Conservation (phyloP, 345 rosid genomes). For the Viola odorata region DNA sequence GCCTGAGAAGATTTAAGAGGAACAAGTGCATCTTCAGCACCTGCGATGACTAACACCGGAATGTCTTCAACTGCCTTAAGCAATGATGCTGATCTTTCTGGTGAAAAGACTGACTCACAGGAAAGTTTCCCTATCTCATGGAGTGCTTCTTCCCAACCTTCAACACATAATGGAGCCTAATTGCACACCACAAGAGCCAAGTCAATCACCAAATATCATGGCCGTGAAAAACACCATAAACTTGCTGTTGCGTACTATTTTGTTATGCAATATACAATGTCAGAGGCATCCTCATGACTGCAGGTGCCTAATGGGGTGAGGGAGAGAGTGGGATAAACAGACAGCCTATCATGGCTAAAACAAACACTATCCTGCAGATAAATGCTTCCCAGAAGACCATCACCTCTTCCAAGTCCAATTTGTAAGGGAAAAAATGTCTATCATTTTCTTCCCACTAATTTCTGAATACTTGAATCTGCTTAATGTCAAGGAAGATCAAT, state of each 20-base stretch:
- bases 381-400: no score
- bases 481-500: background rate
- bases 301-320: no score
- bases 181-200: background rate
- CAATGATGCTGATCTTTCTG: constrained; percentile 48
- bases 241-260: no score
- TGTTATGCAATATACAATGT: no score
- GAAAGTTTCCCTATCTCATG: constrained; percentile 90
- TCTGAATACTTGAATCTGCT: background rate
- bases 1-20: constrained; percentile 77
- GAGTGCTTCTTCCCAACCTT: constrained; percentile 98
- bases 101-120: constrained; percentile 64
- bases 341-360: no score
- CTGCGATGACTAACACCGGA: constrained; percentile 75
- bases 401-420: no score
- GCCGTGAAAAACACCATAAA: background rate
- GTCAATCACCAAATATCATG: background rate
- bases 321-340: no score
- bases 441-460: background rate
- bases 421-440: no score
- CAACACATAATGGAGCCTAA: constrained; percentile 75
- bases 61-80: constrained; percentile 58
- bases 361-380: no score
- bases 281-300: no score
- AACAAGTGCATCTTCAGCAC: constrained; percentile 83